Conservation (phyloP, 1,284 basidiomycete species). For the Anthracocystis setariae region DNA sequence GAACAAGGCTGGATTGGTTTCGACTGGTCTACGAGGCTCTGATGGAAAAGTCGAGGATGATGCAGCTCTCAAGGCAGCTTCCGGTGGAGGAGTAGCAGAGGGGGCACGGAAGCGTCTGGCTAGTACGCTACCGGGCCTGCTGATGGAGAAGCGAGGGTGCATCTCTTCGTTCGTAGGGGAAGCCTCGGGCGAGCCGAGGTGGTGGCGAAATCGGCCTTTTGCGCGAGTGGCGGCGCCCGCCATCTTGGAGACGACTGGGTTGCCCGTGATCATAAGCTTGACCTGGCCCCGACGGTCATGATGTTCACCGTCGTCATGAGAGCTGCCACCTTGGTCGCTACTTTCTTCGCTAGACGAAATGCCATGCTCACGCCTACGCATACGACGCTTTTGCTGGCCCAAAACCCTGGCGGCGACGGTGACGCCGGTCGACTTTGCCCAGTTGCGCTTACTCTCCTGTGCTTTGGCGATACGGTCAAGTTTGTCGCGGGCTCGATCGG, state of each 20-base stretch:
- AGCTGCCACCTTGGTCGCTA: conserved; percentile 9
- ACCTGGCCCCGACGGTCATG: conserved; percentile 30
- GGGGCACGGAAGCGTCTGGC: conserved; percentile 27
- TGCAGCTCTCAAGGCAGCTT: conserved; percentile 4
- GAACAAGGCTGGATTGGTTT: neutral
- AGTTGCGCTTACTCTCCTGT: conserved; percentile 35
- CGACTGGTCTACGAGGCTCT: conserved; percentile 9
- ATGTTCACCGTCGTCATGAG: conserved; percentile 1
- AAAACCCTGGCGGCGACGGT: conserved; percentile 18
- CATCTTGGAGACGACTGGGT: conserved; percentile 45
- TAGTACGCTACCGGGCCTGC: conserved; percentile 22
- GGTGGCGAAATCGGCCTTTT: conserved; percentile 19
- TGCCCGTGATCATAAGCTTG: conserved; percentile 53
- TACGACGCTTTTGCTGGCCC: conserved; percentile 22
- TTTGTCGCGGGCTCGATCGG: conserved; percentile 37
- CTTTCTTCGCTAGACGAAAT: conserved; percentile 27
- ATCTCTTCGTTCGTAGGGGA: conserved; percentile 29
- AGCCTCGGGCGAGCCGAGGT: conserved; percentile 20
- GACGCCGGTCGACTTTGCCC: conserved; percentile 41
- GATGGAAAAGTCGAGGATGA: conserved; percentile 10
- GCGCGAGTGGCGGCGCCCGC: conserved; percentile 22
- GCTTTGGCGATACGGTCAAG: conserved; percentile 48
- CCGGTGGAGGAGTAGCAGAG: conserved; percentile 18
- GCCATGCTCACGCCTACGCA: conserved; percentile 27
- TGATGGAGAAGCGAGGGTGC: conserved; percentile 27